phyloP scores from a whole-genome alignment of 1,284 basidiomycete species.

The Apiotrichum akiyoshidainum region DNA sequence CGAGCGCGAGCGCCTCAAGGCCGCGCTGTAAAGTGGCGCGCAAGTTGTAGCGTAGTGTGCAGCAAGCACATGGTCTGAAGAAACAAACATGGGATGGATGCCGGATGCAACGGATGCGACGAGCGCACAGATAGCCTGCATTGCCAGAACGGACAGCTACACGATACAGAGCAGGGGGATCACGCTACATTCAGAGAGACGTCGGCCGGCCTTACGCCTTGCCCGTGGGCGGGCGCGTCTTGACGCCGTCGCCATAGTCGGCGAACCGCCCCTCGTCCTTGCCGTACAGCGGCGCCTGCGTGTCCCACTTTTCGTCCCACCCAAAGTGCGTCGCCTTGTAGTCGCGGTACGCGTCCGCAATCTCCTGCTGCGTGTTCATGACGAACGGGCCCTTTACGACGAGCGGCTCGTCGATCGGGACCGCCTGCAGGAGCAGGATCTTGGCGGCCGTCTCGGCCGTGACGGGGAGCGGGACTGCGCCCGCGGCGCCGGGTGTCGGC shows the following conservation, averaged over 20 bases:
- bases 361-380: conserved; percentile 19
- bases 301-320: conserved; percentile 3
- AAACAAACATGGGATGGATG: too few species aligned
- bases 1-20: neutral
- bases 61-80: too few species aligned
- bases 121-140: too few species aligned
- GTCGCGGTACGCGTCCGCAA: conserved; percentile 12
- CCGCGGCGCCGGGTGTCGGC: too few species aligned
- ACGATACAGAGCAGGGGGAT: too few species aligned
- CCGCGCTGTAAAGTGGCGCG: neutral
- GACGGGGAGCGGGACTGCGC: neutral
- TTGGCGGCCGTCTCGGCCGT: conserved; percentile 3
- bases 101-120: too few species aligned
- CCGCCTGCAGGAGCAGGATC: conserved; percentile 17
- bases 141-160: too few species aligned
- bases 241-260: conserved; percentile 5
- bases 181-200: too few species aligned
- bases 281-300: neutral
- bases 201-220: too few species aligned
- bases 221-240: too few species aligned
- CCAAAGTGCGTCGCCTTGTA: conserved; percentile 22
- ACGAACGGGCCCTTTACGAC: conserved; percentile 20
- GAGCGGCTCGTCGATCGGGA: conserved; percentile 16
- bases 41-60: too few species aligned
- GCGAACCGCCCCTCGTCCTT: conserved; percentile 2